phyloP scores from a whole-genome alignment of 2,329 filamentous ascomycete genomes.

The Fusarium torulosum region DNA sequence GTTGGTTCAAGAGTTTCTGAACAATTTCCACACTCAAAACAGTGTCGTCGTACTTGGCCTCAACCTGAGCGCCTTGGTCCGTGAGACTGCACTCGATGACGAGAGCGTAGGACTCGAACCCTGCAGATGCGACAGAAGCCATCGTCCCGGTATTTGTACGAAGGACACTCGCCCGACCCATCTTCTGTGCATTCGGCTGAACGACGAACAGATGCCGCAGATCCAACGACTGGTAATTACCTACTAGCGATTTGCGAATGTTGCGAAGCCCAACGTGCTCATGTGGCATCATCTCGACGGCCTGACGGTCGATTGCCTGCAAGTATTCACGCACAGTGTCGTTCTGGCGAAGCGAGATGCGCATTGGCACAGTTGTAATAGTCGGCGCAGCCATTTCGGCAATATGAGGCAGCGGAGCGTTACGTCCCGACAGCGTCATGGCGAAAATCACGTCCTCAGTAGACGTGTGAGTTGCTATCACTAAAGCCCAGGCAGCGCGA shows the following conservation, averaged over 20 bases:
- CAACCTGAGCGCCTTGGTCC: conserved; percentile 13
- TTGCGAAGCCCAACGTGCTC: conserved; percentile 38
- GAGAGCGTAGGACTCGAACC: conserved; percentile 16
- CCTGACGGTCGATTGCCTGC: conserved; percentile 46
- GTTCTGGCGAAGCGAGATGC: conserved; percentile 46
- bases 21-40: conserved; percentile 11
- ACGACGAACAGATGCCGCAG: conserved; percentile 8
- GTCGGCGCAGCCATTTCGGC: conserved; percentile 23
- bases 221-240: conserved; percentile 11
- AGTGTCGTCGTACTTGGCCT: conserved; percentile 13
- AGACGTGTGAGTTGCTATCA: conserved; percentile 12
- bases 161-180: conserved; percentile 16
- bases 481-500: conserved; percentile 19
- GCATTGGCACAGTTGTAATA: conserved; percentile 41
- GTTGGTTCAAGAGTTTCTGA: conserved; percentile 15
- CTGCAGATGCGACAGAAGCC: conserved; percentile 14
- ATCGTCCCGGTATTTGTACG: conserved; percentile 15
- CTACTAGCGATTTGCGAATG: conserved; percentile 22
- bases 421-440: conserved; percentile 16
- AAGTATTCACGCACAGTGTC: conserved; percentile 57
- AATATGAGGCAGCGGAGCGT: conserved; percentile 18
- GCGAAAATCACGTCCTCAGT: conserved; percentile 28
- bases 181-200: conserved; percentile 14
- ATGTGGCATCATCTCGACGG: conserved; percentile 37
- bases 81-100: conserved; percentile 17